phyloP scores from a whole-genome alignment of 352 stramenopile species.

The Peronospora belbahrii region DNA sequence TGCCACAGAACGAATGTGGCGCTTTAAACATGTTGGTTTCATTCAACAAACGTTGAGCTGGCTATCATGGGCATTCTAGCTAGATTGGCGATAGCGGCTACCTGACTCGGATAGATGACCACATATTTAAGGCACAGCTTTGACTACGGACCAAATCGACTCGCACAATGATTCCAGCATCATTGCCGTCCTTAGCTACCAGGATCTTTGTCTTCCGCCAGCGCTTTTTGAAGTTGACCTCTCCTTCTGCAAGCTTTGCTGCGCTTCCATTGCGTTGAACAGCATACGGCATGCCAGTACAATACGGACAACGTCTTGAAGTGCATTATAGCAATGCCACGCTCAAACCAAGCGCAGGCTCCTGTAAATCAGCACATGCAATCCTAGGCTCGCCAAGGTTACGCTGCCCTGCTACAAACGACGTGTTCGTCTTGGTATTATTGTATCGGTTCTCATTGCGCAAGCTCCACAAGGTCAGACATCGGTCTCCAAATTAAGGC shows the following conservation, averaged over 20 bases:
- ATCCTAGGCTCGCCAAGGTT: conserved; percentile 63
- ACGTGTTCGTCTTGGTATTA: conserved; percentile 33
- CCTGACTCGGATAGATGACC: conserved; percentile 12
- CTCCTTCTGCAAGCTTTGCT: conserved; percentile 90
- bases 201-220: conserved; percentile 63
- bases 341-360: conserved; percentile 42
- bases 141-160: conserved; percentile 80
- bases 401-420: conserved; percentile 49
- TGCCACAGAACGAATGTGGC: no score
- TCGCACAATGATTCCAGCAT: conserved; percentile 77
- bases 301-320: background rate
- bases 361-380: conserved; percentile 78
- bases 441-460: conserved; percentile 32
- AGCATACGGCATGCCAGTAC: conserved; percentile 32
- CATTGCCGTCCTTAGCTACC: conserved; percentile 50
- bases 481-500: no score
- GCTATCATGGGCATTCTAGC: no score
- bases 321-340: no score
- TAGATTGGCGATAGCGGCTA: no score
- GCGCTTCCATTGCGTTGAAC: conserved; percentile 92
- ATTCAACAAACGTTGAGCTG: no score
- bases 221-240: conserved; percentile 66
- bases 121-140: no score
- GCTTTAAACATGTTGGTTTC: no score
- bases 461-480: conserved; percentile 3